Conservation (phyloP, 768 basidiomycete species). For the Mrakia frigida region DNA sequence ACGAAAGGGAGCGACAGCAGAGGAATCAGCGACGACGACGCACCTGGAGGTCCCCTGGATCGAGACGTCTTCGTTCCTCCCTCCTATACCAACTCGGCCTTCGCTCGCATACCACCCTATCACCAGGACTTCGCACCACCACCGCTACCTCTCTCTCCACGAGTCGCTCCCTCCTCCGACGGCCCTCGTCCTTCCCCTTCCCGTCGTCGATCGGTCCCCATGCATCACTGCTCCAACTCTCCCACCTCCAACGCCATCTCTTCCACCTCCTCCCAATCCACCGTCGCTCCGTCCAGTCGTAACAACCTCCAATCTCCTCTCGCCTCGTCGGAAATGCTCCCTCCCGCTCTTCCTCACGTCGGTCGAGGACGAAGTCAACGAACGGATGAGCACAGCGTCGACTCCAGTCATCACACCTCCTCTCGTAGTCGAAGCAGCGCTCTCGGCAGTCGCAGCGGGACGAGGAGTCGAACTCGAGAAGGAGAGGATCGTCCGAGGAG, state of each 20-base stretch:
- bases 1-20: not conserved
- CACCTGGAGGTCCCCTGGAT: not conserved
- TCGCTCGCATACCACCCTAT: not conserved
- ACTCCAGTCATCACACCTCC: not conserved
- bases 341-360: not conserved
- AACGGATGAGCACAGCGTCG: not conserved
- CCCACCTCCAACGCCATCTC: not conserved
- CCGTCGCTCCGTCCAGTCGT: not conserved
- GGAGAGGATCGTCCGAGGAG: not conserved
- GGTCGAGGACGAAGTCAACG: constrained; percentile 10
- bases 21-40: constrained; percentile 1
- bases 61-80: not conserved
- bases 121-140: not conserved
- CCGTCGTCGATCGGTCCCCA: constrained; percentile 23
- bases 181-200: not conserved
- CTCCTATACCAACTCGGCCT: not conserved
- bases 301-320: not conserved
- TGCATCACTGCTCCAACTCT: constrained; percentile 7
- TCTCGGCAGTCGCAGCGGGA: not conserved
- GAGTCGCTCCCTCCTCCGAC: not conserved
- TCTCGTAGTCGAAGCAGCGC: constrained; percentile 11
- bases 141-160: not conserved
- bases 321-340: not conserved
- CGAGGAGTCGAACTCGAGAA: constrained; percentile 17
- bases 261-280: not conserved